A percentile compares a stretch with the other conserved stretches of the same genome.
Evolutionary conservation across 2,329 filamentous ascomycete species (phyloP).

Genomic region (Periconia digitata): DNA sequence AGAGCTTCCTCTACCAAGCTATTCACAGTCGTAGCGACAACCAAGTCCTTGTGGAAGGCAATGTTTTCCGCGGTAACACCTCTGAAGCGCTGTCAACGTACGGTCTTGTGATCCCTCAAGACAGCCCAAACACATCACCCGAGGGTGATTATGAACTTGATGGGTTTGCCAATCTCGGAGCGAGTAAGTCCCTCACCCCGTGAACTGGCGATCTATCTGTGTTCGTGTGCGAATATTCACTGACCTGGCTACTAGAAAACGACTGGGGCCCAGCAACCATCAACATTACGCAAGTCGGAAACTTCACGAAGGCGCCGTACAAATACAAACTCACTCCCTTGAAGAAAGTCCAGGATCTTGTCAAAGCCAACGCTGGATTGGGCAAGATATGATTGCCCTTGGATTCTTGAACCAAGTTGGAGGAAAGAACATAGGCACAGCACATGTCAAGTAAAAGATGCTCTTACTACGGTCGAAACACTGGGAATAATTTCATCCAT

Average conservation of each 20-base stretch:
- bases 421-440: no score
- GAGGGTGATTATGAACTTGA: constrained; percentile 59
- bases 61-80: constrained; percentile 52
- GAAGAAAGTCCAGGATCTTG: constrained; percentile 44
- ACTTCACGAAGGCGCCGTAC: constrained; percentile 54
- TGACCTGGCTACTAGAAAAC: constrained; percentile 36
- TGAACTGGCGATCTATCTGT: no score
- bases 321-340: constrained; percentile 53
- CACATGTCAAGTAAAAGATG: no score
- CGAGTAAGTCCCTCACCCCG: constrained; percentile 44
- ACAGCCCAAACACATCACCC: constrained; percentile 56
- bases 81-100: constrained; percentile 56
- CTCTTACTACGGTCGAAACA: no score
- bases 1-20: constrained; percentile 42
- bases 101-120: constrained; percentile 57
- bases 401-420: no score
- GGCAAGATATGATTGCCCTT: constrained; percentile 48
- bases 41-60: constrained; percentile 49
- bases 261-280: constrained; percentile 53
- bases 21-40: constrained; percentile 50
- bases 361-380: constrained; percentile 50
- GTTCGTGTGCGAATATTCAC: no score
- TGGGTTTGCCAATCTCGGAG: constrained; percentile 57
- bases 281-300: constrained; percentile 56
- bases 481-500: no score